A percentile compares a stretch with the other conserved stretches of the same genome.
Conservation (phyloP, 768 basidiomycete species). For the Rhodotorula taiwanensis region DNA sequence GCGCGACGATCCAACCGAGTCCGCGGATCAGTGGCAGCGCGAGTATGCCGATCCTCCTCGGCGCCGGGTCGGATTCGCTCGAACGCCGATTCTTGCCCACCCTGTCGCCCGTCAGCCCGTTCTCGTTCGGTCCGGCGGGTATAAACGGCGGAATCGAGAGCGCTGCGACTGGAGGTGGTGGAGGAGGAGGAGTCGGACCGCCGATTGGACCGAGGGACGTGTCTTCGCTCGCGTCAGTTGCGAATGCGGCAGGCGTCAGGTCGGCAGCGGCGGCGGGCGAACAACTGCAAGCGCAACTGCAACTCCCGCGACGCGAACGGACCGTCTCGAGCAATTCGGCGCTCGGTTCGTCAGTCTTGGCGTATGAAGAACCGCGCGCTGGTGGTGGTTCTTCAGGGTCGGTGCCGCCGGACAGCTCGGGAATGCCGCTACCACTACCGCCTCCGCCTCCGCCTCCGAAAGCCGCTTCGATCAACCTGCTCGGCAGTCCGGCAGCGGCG, state of each 20-base stretch:
- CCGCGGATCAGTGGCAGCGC: conserved; percentile 19
- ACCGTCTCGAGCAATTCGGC: conserved; percentile 14
- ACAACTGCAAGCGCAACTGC: conserved; percentile 15
- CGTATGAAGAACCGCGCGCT: too few species aligned
- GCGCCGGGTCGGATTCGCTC: neutral
- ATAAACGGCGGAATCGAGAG: neutral
- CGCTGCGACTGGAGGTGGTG: neutral
- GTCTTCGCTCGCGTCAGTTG: too few species aligned
- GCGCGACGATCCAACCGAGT: neutral
- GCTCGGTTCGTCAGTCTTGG: too few species aligned
- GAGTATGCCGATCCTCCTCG: conserved; percentile 21
- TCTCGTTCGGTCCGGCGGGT: neutral
- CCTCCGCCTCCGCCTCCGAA: neutral
- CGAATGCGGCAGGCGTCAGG: neutral
- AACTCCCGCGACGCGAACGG: conserved; percentile 9
- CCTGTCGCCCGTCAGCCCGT: conserved; percentile 22
- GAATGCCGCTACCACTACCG: neutral
- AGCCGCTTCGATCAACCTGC: conserved; percentile 4
- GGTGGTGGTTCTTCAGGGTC: too few species aligned
- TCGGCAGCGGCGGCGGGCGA: conserved; percentile 4
- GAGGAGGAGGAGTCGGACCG: neutral
- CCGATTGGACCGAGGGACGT: too few species aligned
- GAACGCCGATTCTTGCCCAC: conserved; percentile 11
- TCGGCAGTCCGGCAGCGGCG: neutral
- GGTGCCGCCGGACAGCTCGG: too few species aligned